Conservation (phyloP, 768 basidiomycete species). For the Psilocybe cubensis region DNA sequence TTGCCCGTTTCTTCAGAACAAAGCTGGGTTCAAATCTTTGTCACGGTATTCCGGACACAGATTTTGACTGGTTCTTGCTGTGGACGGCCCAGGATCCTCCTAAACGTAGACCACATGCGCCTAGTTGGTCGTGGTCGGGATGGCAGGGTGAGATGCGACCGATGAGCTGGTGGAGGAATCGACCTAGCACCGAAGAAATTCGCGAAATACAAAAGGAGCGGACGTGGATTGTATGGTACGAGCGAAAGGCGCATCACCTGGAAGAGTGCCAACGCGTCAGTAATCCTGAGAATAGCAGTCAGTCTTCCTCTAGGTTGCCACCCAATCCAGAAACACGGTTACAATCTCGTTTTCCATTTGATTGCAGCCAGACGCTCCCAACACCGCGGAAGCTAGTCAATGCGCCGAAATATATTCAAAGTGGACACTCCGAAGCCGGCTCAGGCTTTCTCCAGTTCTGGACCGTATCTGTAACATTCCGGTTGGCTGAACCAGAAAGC, state of each 20-base stretch:
- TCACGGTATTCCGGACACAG: conserved; percentile 10
- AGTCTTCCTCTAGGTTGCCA: background rate
- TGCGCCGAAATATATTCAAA: conserved; percentile 5
- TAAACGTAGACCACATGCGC: background rate
- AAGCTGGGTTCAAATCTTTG: conserved; percentile 3
- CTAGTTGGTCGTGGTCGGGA: conserved; percentile 17
- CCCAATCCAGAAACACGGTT: background rate
- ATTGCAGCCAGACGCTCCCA: conserved; percentile 3
- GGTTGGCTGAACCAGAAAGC: background rate
- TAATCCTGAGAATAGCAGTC: background rate
- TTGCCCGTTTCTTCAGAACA: background rate
- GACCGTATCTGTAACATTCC: conserved; percentile 11
- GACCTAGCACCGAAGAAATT: background rate
- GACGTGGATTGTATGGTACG: conserved; percentile 17
- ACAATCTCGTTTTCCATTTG: conserved; percentile 1
- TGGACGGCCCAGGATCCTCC: conserved; percentile 6
- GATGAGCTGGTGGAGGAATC: conserved; percentile 1
- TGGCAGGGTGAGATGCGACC: conserved; percentile 8
- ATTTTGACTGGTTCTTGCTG: conserved; percentile 17
- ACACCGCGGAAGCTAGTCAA: background rate
- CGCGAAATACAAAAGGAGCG: conserved; percentile 3
- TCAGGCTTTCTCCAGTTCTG: conserved; percentile 15
- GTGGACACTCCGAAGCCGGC: background rate
- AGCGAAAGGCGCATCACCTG: conserved; percentile 11
- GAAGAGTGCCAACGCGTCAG: conserved; percentile 6